phyloP scores from a whole-genome alignment of 352 stramenopile genomes.

The Phytophthora pinifolia region DNA sequence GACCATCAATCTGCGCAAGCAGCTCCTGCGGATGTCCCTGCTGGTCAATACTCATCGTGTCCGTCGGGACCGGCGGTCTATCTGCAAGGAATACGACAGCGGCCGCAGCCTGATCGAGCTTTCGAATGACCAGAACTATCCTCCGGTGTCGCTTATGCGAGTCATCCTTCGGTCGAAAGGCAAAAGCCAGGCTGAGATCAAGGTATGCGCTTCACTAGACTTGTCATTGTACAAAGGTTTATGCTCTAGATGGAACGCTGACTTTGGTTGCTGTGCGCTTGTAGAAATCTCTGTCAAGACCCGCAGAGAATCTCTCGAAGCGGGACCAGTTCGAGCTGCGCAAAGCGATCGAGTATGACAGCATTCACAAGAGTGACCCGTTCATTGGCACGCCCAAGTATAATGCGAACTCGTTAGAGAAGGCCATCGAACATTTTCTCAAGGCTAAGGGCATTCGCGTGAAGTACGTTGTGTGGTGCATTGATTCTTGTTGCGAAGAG shows the following conservation, averaged over 20 bases:
- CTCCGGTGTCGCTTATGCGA: conserved; percentile 80
- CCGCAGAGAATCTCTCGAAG: conserved; percentile 51
- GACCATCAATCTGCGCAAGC: conserved; percentile 85
- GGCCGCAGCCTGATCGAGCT: conserved; percentile 80
- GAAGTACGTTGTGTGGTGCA: conserved; percentile 45
- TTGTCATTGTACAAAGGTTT: neutral
- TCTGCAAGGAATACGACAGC: conserved; percentile 70
- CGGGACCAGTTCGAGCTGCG: conserved; percentile 73
- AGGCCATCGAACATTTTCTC: conserved; percentile 72
- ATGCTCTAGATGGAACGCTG: neutral
- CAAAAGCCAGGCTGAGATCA: conserved; percentile 59
- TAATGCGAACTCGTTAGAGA: conserved; percentile 72
- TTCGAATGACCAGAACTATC: conserved; percentile 76
- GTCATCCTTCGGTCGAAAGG: conserved; percentile 74
- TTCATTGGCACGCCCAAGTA: conserved; percentile 74
- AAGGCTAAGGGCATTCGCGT: conserved; percentile 72
- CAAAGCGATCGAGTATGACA: conserved; percentile 77
- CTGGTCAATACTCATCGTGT: conserved; percentile 87
- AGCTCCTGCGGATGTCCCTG: conserved; percentile 83
- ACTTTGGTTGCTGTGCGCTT: conserved; percentile 15
- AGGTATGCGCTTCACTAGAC: conserved; percentile 26
- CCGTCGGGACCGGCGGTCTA: conserved; percentile 51
- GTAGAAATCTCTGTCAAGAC: conserved; percentile 55
- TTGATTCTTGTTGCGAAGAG: neutral
- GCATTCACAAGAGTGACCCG: conserved; percentile 83